Evolutionary conservation across 495 filamentous ascomycete genomes (phyloP).

Genomic region (Echria macrotheca): DNA sequence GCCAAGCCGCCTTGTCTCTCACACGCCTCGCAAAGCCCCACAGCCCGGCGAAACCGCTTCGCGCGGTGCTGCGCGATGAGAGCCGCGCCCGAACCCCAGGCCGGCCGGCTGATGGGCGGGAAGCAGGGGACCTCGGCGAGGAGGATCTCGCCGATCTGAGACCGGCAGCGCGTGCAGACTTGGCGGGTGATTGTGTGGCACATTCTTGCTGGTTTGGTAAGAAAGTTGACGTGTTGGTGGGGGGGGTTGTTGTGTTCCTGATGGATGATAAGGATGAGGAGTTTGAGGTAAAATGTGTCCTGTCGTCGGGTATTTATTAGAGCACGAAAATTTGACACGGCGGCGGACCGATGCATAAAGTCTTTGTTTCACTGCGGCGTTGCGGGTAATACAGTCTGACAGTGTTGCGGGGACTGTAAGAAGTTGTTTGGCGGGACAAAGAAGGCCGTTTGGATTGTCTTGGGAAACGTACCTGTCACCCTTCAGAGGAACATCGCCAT

Average conservation of each 20-base stretch:
- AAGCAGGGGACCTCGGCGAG: constrained; percentile 1
- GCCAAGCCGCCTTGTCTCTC: not conserved
- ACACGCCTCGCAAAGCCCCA: not conserved
- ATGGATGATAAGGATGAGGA: not conserved
- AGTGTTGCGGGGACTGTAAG: too few relatives aligned
- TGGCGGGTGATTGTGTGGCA: constrained; percentile 11
- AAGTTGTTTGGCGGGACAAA: not conserved
- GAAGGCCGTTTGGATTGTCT: not conserved
- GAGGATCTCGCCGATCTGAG: constrained; percentile 1
- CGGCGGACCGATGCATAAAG: too few relatives aligned
- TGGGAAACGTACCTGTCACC: not conserved
- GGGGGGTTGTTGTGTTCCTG: not conserved
- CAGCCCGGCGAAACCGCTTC: constrained; percentile 1
- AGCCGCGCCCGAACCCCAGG: not conserved
- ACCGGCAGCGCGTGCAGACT: not conserved
- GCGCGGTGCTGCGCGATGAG: constrained; percentile 4
- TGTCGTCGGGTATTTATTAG: not conserved
- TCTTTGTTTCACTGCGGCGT: not conserved
- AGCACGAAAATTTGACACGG: not conserved
- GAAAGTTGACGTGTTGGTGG: not conserved
- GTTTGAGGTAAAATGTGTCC: not conserved
- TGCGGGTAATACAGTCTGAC: too few relatives aligned
- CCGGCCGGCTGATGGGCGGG: not conserved
- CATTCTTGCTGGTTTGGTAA: not conserved
- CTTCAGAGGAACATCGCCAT: too few relatives aligned